phyloP scores from a whole-genome alignment of 805 yeast genomes.

The Kuraishia ogatae region DNA sequence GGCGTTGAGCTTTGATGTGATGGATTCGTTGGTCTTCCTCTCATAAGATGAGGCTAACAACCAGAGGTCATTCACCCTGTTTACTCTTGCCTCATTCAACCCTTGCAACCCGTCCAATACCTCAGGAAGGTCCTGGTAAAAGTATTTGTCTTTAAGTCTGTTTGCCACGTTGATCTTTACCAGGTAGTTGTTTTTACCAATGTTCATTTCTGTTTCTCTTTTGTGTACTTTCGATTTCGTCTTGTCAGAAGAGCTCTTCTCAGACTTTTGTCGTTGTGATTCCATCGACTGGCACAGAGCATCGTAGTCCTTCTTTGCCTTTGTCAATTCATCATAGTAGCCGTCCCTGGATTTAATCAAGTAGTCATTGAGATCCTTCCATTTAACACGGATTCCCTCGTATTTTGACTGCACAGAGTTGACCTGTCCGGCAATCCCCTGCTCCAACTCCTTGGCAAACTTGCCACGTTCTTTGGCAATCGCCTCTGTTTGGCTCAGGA shows the following conservation, averaged over 20 bases:
- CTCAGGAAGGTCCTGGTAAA: constrained; percentile 89
- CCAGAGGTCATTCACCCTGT: constrained; percentile 61
- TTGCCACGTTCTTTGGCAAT: constrained; percentile 58
- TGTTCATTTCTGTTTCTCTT: constrained; percentile 74
- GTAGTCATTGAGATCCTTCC: constrained; percentile 53
- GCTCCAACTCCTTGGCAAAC: constrained; percentile 50
- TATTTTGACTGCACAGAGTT: constrained; percentile 42
- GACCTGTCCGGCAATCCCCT: constrained; percentile 55
- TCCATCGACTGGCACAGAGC: constrained; percentile 76
- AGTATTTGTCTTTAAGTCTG: constrained; percentile 86
- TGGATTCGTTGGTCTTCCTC: constrained; percentile 34
- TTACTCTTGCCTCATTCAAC: constrained; percentile 70
- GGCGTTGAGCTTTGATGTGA: constrained; percentile 33
- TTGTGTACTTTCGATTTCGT: constrained; percentile 46
- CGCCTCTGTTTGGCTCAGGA: constrained; percentile 74
- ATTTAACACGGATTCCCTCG: constrained; percentile 43
- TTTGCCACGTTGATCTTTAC: constrained; percentile 79
- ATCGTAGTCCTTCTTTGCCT: constrained; percentile 74
- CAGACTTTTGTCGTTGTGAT: constrained; percentile 63
- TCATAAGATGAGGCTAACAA: constrained; percentile 56
- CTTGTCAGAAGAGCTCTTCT: constrained; percentile 43
- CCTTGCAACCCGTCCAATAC: constrained; percentile 78
- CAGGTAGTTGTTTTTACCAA: constrained; percentile 76
- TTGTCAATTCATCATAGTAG: constrained; percentile 47
- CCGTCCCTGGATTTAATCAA: constrained; percentile 38